phyloP scores from a whole-genome alignment of 768 basidiomycete genomes.

The Dacryopinax spathularia region DNA sequence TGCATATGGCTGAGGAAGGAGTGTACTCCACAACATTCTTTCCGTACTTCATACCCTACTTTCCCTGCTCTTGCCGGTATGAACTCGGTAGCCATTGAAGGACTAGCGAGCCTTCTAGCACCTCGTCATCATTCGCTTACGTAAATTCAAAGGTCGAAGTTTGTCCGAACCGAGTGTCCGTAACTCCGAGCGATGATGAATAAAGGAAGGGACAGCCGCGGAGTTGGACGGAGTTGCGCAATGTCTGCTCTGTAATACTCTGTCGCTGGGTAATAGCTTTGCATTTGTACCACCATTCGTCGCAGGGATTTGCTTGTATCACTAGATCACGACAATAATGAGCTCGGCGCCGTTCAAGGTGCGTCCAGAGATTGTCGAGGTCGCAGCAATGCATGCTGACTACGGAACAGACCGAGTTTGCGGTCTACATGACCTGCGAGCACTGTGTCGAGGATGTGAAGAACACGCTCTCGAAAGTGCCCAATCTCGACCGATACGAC shows the following conservation, averaged over 20 bases:
- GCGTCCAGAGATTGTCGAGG: neutral
- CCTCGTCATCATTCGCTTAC: too few species aligned
- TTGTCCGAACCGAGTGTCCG: too few species aligned
- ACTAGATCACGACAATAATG: neutral
- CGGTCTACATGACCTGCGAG: constrained; percentile 1
- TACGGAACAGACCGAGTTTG: neutral
- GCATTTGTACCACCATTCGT: neutral
- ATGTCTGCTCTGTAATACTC: neutral
- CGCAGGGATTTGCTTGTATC: neutral
- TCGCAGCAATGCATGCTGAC: neutral
- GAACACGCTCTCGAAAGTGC: neutral
- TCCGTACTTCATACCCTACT: too few species aligned
- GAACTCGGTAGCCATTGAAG: too few species aligned
- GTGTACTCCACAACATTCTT: too few species aligned
- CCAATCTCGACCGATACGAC: neutral
- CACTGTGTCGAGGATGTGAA: neutral
- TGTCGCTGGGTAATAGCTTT: neutral
- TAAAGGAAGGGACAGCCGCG: neutral
- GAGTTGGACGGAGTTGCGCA: neutral
- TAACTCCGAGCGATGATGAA: neutral
- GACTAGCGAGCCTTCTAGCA: too few species aligned
- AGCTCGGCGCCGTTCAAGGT: neutral
- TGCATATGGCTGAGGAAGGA: too few species aligned
- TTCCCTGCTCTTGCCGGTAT: too few species aligned
- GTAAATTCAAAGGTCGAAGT: too few species aligned